Conservation (phyloP, 192 early-diverging fungal species). For the Phycomyces nitens region DNA sequence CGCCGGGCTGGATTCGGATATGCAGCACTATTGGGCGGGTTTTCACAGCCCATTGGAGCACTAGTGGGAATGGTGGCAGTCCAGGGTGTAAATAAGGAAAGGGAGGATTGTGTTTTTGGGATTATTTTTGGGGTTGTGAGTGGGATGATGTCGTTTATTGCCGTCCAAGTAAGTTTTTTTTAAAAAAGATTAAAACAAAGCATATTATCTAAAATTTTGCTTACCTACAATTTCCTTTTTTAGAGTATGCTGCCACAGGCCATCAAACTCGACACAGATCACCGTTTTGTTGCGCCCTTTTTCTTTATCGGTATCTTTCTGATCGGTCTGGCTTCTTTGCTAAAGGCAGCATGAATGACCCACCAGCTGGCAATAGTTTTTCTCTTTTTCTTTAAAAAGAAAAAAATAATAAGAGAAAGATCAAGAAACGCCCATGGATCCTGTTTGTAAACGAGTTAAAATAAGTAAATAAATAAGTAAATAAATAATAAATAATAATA, state of each 20-base stretch:
- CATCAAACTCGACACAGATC: constrained; percentile 18
- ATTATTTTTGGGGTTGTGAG: constrained; percentile 49
- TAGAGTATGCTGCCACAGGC: constrained; percentile 29
- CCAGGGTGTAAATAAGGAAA: constrained; percentile 34
- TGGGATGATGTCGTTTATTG: constrained; percentile 54
- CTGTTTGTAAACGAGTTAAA: too few relatives aligned
- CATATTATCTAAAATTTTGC: neutral
- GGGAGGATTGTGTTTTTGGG: constrained; percentile 44
- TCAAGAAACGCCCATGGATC: too few relatives aligned
- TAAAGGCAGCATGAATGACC: constrained; percentile 5
- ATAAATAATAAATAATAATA: too few relatives aligned
- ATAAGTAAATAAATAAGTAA: too few relatives aligned
- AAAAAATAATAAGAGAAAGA: too few relatives aligned
- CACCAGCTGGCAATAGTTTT: too few relatives aligned
- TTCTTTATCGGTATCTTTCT: constrained; percentile 29
- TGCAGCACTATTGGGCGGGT: constrained; percentile 44
- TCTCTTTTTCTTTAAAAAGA: too few relatives aligned
- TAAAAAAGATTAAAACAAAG: neutral
- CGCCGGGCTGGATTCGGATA: constrained; percentile 42
- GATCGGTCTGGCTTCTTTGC: constrained; percentile 17
- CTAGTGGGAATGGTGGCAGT: constrained; percentile 45
- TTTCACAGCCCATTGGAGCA: constrained; percentile 53
- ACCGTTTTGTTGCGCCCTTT: constrained; percentile 23
- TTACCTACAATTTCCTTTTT: constrained; percentile 11
- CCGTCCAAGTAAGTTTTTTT: constrained; percentile 37